phyloP scores from a whole-genome alignment of 2,329 filamentous ascomycete genomes.

The Microdochium paspali region DNA sequence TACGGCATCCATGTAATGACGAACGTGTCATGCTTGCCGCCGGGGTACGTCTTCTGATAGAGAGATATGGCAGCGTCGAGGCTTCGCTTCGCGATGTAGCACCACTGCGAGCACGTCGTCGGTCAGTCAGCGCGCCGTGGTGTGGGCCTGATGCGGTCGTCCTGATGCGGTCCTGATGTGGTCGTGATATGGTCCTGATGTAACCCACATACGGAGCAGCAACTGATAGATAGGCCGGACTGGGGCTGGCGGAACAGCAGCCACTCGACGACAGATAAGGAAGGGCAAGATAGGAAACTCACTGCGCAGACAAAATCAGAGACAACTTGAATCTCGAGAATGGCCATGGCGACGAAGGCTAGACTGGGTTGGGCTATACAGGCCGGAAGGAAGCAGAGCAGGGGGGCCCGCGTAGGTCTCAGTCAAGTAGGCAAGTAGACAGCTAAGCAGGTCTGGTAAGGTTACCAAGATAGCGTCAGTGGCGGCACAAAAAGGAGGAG shows the following conservation, averaged over 20 bases:
- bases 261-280: too few relatives aligned
- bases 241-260: too few relatives aligned
- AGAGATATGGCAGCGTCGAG: conserved; percentile 25
- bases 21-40: conserved; percentile 22
- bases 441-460: too few relatives aligned
- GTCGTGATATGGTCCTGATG: not conserved
- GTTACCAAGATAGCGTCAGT: too few relatives aligned
- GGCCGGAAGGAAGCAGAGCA: too few relatives aligned
- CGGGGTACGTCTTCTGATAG: conserved; percentile 28
- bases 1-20: conserved; percentile 24
- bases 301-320: conserved; percentile 22
- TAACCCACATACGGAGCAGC: not conserved
- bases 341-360: conserved; percentile 7
- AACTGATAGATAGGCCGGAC: not conserved
- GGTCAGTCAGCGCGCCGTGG: not conserved
- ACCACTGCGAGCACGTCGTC: conserved; percentile 15
- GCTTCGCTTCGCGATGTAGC: conserved; percentile 28
- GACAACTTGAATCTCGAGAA: conserved; percentile 14
- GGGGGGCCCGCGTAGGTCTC: not conserved
- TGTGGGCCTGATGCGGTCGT: too few relatives aligned
- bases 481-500: too few relatives aligned
- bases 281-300: conserved; percentile 6
- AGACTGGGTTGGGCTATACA: too few relatives aligned
- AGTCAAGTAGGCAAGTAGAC: not conserved
- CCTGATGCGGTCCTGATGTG: too few relatives aligned